Percentiles rank a stretch among this genome's conserved stretches.
These are phyloP conservation scores for Diaporthe citri DNA, from an alignment of 2,329 filamentous ascomycete genomes.

Conservation along the genomic window DNA sequence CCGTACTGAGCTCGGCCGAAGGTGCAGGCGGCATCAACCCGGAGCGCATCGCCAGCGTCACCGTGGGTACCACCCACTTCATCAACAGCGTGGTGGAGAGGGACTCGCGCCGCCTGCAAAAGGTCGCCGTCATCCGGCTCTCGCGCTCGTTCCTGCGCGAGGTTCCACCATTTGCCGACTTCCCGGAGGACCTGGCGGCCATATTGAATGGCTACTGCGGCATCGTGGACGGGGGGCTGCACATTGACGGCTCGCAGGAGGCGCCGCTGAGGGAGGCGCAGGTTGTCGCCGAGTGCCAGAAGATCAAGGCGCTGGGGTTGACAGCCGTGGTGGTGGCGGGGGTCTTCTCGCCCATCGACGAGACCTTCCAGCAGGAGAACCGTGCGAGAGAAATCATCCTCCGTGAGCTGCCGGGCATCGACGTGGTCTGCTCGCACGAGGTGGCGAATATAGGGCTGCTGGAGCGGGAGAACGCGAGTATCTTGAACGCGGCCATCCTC, in stretches of 20 bases:
- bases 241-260: constrained; percentile 52
- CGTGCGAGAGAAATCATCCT: constrained; percentile 61
- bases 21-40: constrained; percentile 17
- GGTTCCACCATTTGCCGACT: constrained; percentile 56
- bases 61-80: constrained; percentile 44
- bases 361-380: constrained; percentile 64
- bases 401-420: constrained; percentile 54
- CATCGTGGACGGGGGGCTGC: constrained; percentile 60
- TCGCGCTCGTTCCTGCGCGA: constrained; percentile 50
- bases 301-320: constrained; percentile 46
- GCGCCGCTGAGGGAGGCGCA: constrained; percentile 57
- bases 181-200: constrained; percentile 55
- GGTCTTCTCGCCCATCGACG: constrained; percentile 70
- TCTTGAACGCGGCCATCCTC: constrained; percentile 65
- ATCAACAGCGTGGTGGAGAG: constrained; percentile 44
- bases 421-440: constrained; percentile 50
- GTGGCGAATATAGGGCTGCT: constrained; percentile 56
- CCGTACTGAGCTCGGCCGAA: constrained; percentile 31
- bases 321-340: constrained; percentile 66
- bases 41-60: constrained; percentile 38
- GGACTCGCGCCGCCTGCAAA: constrained; percentile 43
- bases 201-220: constrained; percentile 45
- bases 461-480: constrained; percentile 65
- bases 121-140: constrained; percentile 50
- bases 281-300: constrained; percentile 36